phyloP scores from a whole-genome alignment of 352 stramenopile species.

The Phytophthora tentaculata region DNA sequence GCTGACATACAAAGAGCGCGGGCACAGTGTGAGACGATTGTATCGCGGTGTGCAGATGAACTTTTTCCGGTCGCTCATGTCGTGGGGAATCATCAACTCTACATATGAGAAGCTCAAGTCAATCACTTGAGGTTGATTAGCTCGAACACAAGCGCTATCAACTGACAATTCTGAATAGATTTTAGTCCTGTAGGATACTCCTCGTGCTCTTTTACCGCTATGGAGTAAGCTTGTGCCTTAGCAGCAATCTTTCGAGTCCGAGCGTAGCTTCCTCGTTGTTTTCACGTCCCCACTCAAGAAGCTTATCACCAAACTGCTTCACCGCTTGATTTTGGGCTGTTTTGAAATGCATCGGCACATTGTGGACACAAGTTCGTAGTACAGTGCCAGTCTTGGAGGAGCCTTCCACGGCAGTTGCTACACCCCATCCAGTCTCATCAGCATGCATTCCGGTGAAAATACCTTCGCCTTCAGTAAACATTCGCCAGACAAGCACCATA shows the following conservation, averaged over 20 bases:
- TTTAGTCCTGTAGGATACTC: constrained; percentile 4
- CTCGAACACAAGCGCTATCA: background rate
- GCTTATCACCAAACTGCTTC: constrained; percentile 10
- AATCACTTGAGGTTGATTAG: constrained; percentile 46
- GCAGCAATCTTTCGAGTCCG: constrained; percentile 10
- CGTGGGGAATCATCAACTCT: constrained; percentile 92
- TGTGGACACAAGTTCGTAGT: constrained; percentile 14
- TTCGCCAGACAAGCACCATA: constrained; percentile 17
- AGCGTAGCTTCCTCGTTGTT: constrained; percentile 10
- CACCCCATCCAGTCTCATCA: constrained; percentile 28
- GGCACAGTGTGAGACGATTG: constrained; percentile 57
- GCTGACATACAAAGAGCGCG: constrained; percentile 79
- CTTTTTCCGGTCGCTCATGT: constrained; percentile 86
- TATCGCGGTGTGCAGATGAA: constrained; percentile 91
- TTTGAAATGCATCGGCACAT: constrained; percentile 21
- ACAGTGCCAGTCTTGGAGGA: constrained; percentile 6
- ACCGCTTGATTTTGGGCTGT: background rate
- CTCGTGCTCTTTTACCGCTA: background rate
- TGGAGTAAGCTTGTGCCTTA: background rate
- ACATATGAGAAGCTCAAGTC: constrained; percentile 89
- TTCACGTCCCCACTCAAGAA: constrained; percentile 19
- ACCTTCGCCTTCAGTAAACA: constrained; percentile 26
- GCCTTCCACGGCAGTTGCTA: constrained; percentile 5
- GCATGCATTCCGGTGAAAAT: constrained; percentile 21
- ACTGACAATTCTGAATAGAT: constrained; percentile 11